Evolutionary conservation across 345 rosid species (phyloP).

Genomic region (Nephelium lappaceum): DNA sequence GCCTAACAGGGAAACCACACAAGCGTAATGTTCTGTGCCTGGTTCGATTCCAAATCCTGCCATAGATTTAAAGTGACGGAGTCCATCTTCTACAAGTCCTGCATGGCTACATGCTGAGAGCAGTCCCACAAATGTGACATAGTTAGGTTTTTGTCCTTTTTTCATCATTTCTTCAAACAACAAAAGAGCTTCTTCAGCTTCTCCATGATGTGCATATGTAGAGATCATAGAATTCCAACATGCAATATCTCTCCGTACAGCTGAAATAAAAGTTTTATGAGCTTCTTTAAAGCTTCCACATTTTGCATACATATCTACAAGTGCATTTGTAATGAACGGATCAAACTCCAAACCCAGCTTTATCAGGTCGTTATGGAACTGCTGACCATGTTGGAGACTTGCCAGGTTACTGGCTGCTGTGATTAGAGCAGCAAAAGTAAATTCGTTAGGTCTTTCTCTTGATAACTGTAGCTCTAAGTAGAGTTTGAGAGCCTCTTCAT

Average conservation of each 20-base stretch:
- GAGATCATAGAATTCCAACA: constrained; percentile 82
- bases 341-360: constrained; percentile 51
- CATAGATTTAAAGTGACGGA: constrained; percentile 54
- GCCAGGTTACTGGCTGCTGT: constrained; percentile 69
- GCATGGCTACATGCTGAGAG: constrained; percentile 82
- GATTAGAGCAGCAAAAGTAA: constrained; percentile 64
- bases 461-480: constrained; percentile 52
- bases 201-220: constrained; percentile 71
- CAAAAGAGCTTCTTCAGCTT: constrained; percentile 56
- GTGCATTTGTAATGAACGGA: constrained; percentile 57
- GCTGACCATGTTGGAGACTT: constrained; percentile 64
- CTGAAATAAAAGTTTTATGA: constrained; percentile 42
- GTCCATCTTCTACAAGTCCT: constrained; percentile 66
- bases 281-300: constrained; percentile 73
- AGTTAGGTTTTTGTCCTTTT: constrained; percentile 64
- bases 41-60: constrained; percentile 54
- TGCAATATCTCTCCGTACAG: constrained; percentile 46
- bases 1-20: constrained; percentile 66
- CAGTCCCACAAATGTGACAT: constrained; percentile 65
- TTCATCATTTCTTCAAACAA: constrained; percentile 55
- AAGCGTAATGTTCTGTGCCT: constrained; percentile 70
- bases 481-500: constrained; percentile 66
- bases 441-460: constrained; percentile 51
- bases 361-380: constrained; percentile 58
- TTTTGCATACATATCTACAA: constrained; percentile 79